Evolutionary conservation across 2,329 filamentous ascomycete genomes (phyloP).

Genomic region (Curvularia sp.): DNA sequence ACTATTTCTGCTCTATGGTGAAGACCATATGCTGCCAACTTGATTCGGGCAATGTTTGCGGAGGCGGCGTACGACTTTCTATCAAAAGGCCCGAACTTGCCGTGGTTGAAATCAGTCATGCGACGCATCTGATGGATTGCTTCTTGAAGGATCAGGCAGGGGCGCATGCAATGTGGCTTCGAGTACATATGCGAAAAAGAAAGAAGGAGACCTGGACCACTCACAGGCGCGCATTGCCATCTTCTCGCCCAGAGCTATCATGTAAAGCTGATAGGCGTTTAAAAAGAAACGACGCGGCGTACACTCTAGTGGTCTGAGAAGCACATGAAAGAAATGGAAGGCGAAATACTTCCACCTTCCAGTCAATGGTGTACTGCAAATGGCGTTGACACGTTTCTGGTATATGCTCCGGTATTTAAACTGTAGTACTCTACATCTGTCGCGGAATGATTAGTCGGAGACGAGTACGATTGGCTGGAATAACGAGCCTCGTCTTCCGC

Average conservation of each 20-base stretch:
- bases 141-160: slow-evolving; percentile 10
- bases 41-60: slow-evolving; percentile 14
- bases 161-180: slow-evolving; percentile 5
- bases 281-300: slow-evolving; percentile 1
- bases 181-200: slow-evolving; percentile 6
- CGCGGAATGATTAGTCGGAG: background rate
- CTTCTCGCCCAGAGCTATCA: background rate
- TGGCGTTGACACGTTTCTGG: background rate
- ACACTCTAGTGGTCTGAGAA: background rate
- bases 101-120: slow-evolving; percentile 13
- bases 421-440: background rate
- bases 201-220: slow-evolving; percentile 13
- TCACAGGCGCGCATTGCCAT: background rate
- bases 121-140: slow-evolving; percentile 15
- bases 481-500: background rate
- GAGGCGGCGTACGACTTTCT: slow-evolving; percentile 14
- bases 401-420: background rate
- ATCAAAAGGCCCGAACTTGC: slow-evolving; percentile 14
- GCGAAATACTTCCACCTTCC: background rate
- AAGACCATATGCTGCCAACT: slow-evolving; percentile 25
- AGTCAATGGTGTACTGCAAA: background rate
- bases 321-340: background rate
- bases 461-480: background rate
- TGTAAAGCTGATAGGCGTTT: background rate
- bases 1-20: slow-evolving; percentile 16